phyloP scores from a whole-genome alignment of 371 early-diverging fungal genomes.

The Mortierella sp. region DNA sequence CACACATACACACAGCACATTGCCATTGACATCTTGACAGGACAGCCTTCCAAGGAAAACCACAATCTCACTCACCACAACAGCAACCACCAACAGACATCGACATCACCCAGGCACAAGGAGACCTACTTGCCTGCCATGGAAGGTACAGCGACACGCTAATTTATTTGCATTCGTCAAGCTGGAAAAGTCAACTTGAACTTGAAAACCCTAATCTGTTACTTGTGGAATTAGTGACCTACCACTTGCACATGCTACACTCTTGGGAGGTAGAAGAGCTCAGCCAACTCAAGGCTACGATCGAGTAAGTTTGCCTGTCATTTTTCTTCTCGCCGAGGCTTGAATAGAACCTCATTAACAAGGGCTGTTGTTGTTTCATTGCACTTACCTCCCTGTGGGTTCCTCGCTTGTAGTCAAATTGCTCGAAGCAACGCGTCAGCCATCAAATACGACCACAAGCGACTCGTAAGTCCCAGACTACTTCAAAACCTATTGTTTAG shows the following conservation, averaged over 20 bases:
- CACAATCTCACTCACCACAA: not conserved
- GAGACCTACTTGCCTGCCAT: not conserved
- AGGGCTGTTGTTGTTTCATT: not conserved
- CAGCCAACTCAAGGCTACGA: constrained; percentile 16
- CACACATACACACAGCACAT: no score
- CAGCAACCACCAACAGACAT: not conserved
- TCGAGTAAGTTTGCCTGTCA: constrained; percentile 16
- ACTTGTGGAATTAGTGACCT: constrained; percentile 10
- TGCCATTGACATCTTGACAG: no score
- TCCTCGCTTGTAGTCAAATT: constrained; percentile 19
- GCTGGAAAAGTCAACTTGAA: not conserved
- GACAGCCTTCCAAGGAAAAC: not conserved
- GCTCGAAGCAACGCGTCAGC: constrained; percentile 21
- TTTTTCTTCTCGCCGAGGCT: not conserved
- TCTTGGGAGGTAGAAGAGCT: constrained; percentile 27
- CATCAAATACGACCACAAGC: constrained; percentile 35
- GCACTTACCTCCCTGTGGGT: not conserved
- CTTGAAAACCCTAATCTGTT: not conserved
- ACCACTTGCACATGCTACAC: constrained; percentile 30
- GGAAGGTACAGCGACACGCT: not conserved
- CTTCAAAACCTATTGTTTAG: not conserved
- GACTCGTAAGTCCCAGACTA: constrained; percentile 21
- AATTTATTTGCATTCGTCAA: not conserved
- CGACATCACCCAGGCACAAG: not conserved
- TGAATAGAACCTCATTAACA: not conserved